A percentile compares a stretch with the other conserved stretches of the same genome.
Conservation (phyloP, 306 rosid species). For the Sindora glabra region DNA sequence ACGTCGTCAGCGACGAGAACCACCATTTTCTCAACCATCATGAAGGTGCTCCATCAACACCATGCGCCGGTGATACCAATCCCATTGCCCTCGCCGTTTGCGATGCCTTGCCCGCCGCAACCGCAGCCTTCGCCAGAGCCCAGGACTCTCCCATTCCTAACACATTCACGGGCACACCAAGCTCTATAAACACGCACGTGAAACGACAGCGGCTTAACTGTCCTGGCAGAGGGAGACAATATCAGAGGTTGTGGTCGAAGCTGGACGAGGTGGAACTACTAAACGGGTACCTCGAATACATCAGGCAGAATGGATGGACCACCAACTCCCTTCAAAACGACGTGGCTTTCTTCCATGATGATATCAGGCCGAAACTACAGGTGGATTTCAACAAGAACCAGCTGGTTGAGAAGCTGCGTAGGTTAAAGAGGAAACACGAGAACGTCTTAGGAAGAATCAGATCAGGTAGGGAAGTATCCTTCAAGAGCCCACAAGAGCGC, state of each 20-base stretch:
- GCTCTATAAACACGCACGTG: background rate
- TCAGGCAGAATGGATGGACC: conserved; percentile 7
- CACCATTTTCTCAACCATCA: background rate
- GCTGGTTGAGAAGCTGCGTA: conserved; percentile 58
- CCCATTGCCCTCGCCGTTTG: conserved; percentile 19
- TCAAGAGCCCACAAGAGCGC: conserved; percentile 63
- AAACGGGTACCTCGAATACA: conserved; percentile 26
- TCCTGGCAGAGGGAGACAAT: conserved; percentile 9
- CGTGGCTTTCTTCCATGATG: conserved; percentile 17
- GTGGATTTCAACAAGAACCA: conserved; percentile 51
- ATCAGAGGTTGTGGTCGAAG: conserved; percentile 42
- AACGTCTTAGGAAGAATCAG: conserved; percentile 34
- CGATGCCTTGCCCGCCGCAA: conserved; percentile 16
- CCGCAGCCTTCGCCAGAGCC: conserved; percentile 17
- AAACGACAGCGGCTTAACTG: conserved; percentile 12
- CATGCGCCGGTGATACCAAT: conserved; percentile 6
- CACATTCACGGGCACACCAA: background rate
- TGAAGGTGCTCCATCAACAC: conserved; percentile 1
- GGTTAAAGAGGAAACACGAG: conserved; percentile 78
- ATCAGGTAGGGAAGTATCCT: conserved; percentile 39
- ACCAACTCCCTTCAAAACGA: conserved; percentile 22
- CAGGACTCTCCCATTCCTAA: background rate
- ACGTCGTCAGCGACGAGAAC: background rate
- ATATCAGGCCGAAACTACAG: conserved; percentile 38
- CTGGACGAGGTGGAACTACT: conserved; percentile 28